Conservation (phyloP, 495 filamentous ascomycete species). For the Annulohypoxylon stygium region DNA sequence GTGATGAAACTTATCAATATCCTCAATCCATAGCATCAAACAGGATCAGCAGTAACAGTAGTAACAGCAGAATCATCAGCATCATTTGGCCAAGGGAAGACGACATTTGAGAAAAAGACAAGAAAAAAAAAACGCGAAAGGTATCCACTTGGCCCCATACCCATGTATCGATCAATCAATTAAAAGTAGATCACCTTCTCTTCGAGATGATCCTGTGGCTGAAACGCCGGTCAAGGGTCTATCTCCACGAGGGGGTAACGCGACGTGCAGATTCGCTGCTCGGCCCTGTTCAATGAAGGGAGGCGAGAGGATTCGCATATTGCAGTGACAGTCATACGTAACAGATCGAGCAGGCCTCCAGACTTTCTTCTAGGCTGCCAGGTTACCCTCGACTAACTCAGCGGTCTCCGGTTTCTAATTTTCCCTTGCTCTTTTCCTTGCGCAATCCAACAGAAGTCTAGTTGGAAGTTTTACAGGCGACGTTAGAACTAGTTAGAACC, state of each 20-base stretch:
- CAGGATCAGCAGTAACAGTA: no score
- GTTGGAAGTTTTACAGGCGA: slow-evolving; percentile 22
- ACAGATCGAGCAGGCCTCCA: slow-evolving; percentile 41
- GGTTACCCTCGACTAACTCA: slow-evolving; percentile 26
- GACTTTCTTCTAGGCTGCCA: background rate
- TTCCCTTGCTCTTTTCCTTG: slow-evolving; percentile 24
- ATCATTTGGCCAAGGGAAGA: background rate
- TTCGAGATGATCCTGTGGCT: slow-evolving; percentile 36
- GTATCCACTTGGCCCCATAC: slow-evolving; percentile 31
- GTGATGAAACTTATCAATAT: background rate
- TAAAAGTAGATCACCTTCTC: slow-evolving; percentile 37
- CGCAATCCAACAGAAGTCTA: slow-evolving; percentile 24
- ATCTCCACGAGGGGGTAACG: slow-evolving; percentile 44
- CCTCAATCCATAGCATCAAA: slow-evolving; percentile 9
- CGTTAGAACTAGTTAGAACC: slow-evolving; percentile 21
- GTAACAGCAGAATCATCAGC: background rate
- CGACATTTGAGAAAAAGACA: background rate
- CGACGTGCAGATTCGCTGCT: slow-evolving; percentile 35
- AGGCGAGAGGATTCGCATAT: slow-evolving; percentile 43
- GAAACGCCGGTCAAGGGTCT: slow-evolving; percentile 43
- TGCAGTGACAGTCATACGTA: slow-evolving; percentile 43
- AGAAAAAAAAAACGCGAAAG: slow-evolving; percentile 27
- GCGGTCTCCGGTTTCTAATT: background rate
- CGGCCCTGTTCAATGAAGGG: slow-evolving; percentile 43
- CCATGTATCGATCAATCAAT: slow-evolving; percentile 20